Conservation (phyloP, 106 monocot species). For the Dendrobium catenatum region DNA sequence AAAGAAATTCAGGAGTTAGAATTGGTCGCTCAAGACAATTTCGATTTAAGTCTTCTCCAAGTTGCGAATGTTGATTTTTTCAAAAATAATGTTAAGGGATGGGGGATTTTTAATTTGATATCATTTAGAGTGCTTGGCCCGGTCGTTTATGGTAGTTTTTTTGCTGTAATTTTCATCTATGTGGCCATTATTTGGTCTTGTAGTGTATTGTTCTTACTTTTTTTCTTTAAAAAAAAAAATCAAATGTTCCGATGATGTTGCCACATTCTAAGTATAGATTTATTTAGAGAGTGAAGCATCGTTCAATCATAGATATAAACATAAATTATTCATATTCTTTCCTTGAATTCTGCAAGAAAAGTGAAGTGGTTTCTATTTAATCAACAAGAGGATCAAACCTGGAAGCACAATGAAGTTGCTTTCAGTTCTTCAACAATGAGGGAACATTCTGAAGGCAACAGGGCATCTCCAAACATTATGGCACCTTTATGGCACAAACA, state of each 20-base stretch:
- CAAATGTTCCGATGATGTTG: background rate
- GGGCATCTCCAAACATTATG: conserved; percentile 97
- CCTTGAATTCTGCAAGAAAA: background rate
- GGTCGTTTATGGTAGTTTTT: too few relatives aligned
- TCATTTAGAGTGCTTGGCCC: too few relatives aligned
- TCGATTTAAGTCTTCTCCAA: too few relatives aligned
- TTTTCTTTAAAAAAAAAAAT: background rate
- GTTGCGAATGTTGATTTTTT: too few relatives aligned
- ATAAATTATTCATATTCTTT: background rate
- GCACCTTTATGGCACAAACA: conserved; percentile 49
- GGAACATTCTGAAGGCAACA: conserved; percentile 92
- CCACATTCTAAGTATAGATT: background rate
- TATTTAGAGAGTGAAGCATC: background rate
- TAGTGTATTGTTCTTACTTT: too few relatives aligned
- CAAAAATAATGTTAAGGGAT: too few relatives aligned
- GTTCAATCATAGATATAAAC: background rate
- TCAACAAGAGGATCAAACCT: conserved; percentile 32
- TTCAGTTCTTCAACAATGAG: conserved; percentile 92
- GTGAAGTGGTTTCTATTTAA: background rate
- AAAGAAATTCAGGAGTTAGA: too few relatives aligned
- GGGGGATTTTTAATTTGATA: too few relatives aligned
- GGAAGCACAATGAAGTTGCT: conserved; percentile 87
- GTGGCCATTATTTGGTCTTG: too few relatives aligned
- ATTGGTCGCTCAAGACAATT: too few relatives aligned
- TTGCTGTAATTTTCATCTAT: too few relatives aligned